Conservation (phyloP, 2,329 filamentous ascomycete species). For the Penicillium fuscoglaucum region DNA sequence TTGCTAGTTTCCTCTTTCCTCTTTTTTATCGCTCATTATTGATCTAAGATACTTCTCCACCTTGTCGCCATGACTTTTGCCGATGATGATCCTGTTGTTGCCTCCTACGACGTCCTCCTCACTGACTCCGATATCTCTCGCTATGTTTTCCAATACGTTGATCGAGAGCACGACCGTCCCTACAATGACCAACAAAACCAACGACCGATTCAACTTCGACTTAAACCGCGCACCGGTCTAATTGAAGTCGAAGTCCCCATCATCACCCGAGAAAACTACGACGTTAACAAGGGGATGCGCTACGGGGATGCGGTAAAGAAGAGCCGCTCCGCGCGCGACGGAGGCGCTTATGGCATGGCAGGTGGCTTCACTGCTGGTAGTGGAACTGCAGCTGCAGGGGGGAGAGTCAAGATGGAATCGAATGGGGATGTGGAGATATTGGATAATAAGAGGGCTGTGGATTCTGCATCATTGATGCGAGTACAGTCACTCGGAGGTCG, state of each 20-base stretch:
- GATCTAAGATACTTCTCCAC: background rate
- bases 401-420: slow-evolving; percentile 27
- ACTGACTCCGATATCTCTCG: slow-evolving; percentile 71
- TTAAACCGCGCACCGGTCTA: slow-evolving; percentile 80
- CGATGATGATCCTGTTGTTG: slow-evolving; percentile 63
- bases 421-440: slow-evolving; percentile 35
- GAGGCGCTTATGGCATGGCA: slow-evolving; percentile 69
- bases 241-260: slow-evolving; percentile 91
- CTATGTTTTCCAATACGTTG: slow-evolving; percentile 83
- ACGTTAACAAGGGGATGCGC: slow-evolving; percentile 75
- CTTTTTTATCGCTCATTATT: background rate
- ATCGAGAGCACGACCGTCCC: slow-evolving; percentile 62
- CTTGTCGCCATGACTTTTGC: slow-evolving; percentile 30
- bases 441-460: slow-evolving; percentile 29
- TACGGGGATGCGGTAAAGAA: slow-evolving; percentile 76
- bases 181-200: slow-evolving; percentile 59
- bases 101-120: slow-evolving; percentile 81
- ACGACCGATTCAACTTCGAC: slow-evolving; percentile 70
- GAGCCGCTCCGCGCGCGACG: slow-evolving; percentile 53
- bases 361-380: slow-evolving; percentile 69
- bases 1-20: background rate
- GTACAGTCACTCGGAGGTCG: slow-evolving; percentile 86
- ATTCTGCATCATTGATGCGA: slow-evolving; percentile 60
- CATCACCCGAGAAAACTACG: slow-evolving; percentile 71
- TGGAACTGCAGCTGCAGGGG: slow-evolving; percentile 32